These are phyloP conservation scores for Withania somnifera DNA, from an alignment of 305 asterid genomes.

Conservation along the genomic window DNA sequence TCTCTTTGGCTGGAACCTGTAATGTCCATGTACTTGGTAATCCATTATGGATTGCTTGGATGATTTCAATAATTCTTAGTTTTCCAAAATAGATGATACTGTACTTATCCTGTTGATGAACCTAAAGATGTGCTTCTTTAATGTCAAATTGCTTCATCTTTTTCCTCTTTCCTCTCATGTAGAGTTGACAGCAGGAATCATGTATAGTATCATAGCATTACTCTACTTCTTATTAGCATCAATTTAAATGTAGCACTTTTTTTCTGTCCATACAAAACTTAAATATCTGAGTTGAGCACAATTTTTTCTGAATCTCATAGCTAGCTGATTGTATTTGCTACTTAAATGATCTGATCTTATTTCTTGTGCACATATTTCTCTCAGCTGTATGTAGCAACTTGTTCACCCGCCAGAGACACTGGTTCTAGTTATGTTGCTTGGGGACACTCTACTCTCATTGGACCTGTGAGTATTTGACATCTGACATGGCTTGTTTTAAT, in stretches of 20 bases:
- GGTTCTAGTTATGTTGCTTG: slow-evolving; percentile 70
- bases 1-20: not conserved
- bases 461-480: slow-evolving; percentile 47
- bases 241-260: not conserved
- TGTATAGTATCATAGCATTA: not conserved
- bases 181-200: not conserved
- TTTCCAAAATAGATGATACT: not conserved
- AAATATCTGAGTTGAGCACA: not conserved
- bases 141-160: not conserved
- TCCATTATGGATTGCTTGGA: not conserved
- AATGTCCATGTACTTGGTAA: not conserved
- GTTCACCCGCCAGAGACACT: slow-evolving; percentile 81
- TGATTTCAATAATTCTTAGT: not conserved
- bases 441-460: slow-evolving; percentile 94
- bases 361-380: slow-evolving; percentile 2
- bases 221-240: not conserved
- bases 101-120: not conserved
- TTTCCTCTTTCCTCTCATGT: not conserved
- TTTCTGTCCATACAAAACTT: not conserved
- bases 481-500: not conserved
- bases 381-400: slow-evolving; percentile 80
- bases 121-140: not conserved
- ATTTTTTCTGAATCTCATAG: not conserved
- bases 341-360: slow-evolving; percentile 1
- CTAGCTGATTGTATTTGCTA: not conserved